A percentile compares a stretch with the other conserved stretches of the same genome.
These are phyloP conservation scores for Cercospora berteroae DNA, from an alignment of 2,329 filamentous ascomycete genomes.

Conservation along the genomic window DNA sequence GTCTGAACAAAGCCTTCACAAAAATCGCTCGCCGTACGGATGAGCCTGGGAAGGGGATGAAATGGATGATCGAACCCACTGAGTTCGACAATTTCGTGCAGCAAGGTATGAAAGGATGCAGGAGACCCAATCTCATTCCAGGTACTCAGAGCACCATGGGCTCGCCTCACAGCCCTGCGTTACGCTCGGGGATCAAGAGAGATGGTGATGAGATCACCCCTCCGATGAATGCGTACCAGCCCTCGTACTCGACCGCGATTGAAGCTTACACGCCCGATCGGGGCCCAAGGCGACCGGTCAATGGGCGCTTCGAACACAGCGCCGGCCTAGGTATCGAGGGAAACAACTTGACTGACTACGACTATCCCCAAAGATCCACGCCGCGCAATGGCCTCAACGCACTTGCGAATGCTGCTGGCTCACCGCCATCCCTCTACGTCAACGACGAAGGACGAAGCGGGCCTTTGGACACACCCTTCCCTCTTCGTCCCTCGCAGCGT, in stretches of 20 bases:
- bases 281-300: constrained; percentile 44
- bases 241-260: constrained; percentile 49
- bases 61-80: constrained; percentile 90
- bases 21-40: constrained; percentile 91
- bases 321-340: constrained; percentile 36
- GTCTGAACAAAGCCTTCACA: constrained; percentile 88
- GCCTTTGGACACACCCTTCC: constrained; percentile 40
- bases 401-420: constrained; percentile 39
- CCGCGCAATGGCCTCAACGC: constrained; percentile 39
- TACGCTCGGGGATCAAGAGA: constrained; percentile 49
- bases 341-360: constrained; percentile 30
- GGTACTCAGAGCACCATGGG: constrained; percentile 38
- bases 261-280: constrained; percentile 57
- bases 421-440: constrained; percentile 40
- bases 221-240: constrained; percentile 41
- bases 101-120: constrained; percentile 53
- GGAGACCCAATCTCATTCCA: constrained; percentile 38
- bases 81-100: constrained; percentile 83
- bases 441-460: constrained; percentile 39
- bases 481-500: constrained; percentile 52
- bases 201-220: constrained; percentile 41
- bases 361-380: constrained; percentile 34
- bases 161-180: constrained; percentile 56
- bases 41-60: constrained; percentile 98
- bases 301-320: constrained; percentile 25